Conservation (phyloP, 768 basidiomycete species). For the Xerocomellus chrysenteron region DNA sequence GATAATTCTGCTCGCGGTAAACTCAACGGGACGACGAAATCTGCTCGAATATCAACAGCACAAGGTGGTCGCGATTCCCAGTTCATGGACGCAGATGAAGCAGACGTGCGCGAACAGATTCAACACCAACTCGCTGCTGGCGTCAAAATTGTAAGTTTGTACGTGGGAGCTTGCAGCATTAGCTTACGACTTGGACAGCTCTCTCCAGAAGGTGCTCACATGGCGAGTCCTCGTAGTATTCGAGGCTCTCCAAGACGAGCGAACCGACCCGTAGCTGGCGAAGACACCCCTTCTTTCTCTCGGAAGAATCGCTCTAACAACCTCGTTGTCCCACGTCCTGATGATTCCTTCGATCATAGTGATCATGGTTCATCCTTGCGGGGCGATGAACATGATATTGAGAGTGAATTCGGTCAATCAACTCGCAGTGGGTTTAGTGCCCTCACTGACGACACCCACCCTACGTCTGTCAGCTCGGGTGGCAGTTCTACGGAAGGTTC, state of each 20-base stretch:
- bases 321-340: conserved; percentile 43
- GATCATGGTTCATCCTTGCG: conserved; percentile 47
- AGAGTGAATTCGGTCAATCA: conserved; percentile 58
- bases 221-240: conserved; percentile 66
- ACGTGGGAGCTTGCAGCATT: background rate
- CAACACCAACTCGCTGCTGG: conserved; percentile 81
- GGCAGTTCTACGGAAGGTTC: conserved; percentile 39
- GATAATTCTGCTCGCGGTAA: conserved; percentile 33
- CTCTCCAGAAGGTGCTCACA: conserved; percentile 55
- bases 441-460: conserved; percentile 51
- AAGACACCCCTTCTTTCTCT: conserved; percentile 41
- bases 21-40: conserved; percentile 23
- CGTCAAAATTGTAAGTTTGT: conserved; percentile 57
- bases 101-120: conserved; percentile 80
- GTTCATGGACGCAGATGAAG: conserved; percentile 89
- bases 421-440: conserved; percentile 26
- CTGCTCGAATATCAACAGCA: conserved; percentile 39
- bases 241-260: conserved; percentile 65
- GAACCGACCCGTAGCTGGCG: conserved; percentile 33
- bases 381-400: conserved; percentile 49
- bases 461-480: conserved; percentile 56
- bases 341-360: conserved; percentile 43
- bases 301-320: conserved; percentile 42
- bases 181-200: conserved; percentile 45
- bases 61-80: conserved; percentile 67